Evolutionary conservation across 169 alveolate species (phyloP).

Genomic region (Plasmodium gallinaceum): DNA sequence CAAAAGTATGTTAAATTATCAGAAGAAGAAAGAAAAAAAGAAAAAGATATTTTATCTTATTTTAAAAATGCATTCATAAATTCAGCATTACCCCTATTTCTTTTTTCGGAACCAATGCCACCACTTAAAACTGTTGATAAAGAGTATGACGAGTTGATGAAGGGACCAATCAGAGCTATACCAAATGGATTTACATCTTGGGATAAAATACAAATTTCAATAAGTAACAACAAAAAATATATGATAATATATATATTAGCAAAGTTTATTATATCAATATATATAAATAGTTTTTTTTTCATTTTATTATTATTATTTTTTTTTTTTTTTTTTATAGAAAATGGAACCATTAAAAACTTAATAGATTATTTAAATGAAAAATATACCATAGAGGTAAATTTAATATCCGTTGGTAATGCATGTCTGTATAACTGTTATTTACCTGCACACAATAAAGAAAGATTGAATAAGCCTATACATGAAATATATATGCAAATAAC

Average conservation of each 20-base stretch:
- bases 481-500: constrained; percentile 82
- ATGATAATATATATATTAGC: too few species aligned
- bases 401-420: constrained; percentile 92
- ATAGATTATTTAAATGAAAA: constrained; percentile 79
- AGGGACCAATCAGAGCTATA: constrained; percentile 96
- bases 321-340: constrained; percentile 77
- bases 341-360: constrained; percentile 81
- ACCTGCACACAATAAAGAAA: constrained; percentile 88
- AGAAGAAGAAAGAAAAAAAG: constrained; percentile 22
- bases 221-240: constrained; percentile 81
- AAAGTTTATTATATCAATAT: background rate
- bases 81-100: constrained; percentile 94
- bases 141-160: constrained; percentile 95
- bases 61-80: constrained; percentile 96
- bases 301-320: constrained; percentile 6
- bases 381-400: constrained; percentile 88
- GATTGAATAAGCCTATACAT: constrained; percentile 83
- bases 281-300: constrained; percentile 80
- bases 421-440: constrained; percentile 92
- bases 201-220: constrained; percentile 94
- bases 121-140: constrained; percentile 86
- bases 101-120: constrained; percentile 93
- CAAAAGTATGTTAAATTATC: constrained; percentile 49
- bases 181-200: constrained; percentile 98
- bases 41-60: constrained; percentile 73